phyloP scores from a whole-genome alignment of 176 grass and related monocot genomes.

The Zizania latifolia region DNA sequence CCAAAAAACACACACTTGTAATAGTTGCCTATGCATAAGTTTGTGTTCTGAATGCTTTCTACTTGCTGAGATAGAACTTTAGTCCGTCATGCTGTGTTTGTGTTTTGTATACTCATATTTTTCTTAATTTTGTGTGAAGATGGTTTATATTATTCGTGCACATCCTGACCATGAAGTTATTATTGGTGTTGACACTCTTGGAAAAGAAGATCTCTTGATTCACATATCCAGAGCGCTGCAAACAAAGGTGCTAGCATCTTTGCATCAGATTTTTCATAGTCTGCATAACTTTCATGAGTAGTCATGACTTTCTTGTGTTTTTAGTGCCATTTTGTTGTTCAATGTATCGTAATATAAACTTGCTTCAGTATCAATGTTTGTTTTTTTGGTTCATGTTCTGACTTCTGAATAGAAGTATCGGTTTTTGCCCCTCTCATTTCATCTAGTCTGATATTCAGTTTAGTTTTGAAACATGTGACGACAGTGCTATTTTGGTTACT shows the following conservation, averaged over 20 bases:
- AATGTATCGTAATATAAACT: background rate
- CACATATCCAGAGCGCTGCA: slow-evolving; percentile 61
- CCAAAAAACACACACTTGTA: background rate
- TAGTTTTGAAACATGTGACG: background rate
- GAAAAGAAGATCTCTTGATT: slow-evolving; percentile 79
- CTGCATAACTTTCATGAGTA: background rate
- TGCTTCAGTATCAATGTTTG: slow-evolving; percentile 1
- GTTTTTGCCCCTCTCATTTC: background rate
- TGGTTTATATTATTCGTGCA: slow-evolving; percentile 49
- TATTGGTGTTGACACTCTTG: slow-evolving; percentile 66
- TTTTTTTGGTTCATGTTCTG: background rate
- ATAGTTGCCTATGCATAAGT: background rate
- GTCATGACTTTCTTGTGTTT: background rate
- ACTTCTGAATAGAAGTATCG: background rate
- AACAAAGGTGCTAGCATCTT: slow-evolving; percentile 48
- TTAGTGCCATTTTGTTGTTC: background rate
- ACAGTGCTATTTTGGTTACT: background rate
- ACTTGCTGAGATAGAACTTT: background rate
- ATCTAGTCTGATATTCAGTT: slow-evolving; percentile 16
- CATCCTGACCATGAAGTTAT: slow-evolving; percentile 80
- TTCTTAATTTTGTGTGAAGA: slow-evolving; percentile 37
- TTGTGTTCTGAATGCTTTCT: slow-evolving; percentile 1
- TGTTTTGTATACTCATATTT: background rate
- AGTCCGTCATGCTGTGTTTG: background rate
- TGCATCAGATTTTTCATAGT: background rate